phyloP scores from a whole-genome alignment of 257 asterid genomes.

The Euphrasia confusa region DNA sequence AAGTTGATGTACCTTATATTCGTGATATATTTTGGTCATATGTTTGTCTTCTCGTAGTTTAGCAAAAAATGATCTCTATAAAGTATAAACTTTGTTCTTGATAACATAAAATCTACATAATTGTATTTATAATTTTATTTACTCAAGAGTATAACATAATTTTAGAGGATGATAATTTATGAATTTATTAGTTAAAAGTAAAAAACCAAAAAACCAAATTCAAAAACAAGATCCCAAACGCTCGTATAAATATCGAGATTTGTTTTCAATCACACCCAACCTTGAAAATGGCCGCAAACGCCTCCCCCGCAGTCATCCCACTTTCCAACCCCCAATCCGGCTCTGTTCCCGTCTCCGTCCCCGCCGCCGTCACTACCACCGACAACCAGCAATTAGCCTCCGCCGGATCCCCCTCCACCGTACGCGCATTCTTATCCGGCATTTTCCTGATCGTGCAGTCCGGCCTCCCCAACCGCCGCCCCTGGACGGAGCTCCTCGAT shows the following conservation, averaged over 20 bases:
- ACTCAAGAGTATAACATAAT: too few relatives aligned
- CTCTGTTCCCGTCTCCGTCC: slow-evolving; percentile 30
- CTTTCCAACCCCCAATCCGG: slow-evolving; percentile 47
- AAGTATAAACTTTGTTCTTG: too few relatives aligned
- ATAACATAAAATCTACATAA: too few relatives aligned
- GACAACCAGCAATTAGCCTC: slow-evolving; percentile 29
- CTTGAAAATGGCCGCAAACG: slow-evolving; percentile 39
- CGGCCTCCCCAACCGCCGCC: slow-evolving; percentile 69
- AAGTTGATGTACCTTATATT: too few relatives aligned
- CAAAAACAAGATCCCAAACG: background rate
- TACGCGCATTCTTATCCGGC: slow-evolving; percentile 45
- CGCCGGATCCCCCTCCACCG: slow-evolving; percentile 39
- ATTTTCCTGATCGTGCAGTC: slow-evolving; percentile 43
- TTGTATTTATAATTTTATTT: too few relatives aligned
- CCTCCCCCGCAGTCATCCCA: slow-evolving; percentile 72
- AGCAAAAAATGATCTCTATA: too few relatives aligned
- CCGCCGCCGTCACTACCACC: slow-evolving; percentile 26
- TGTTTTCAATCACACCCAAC: slow-evolving; percentile 5
- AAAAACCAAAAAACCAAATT: too few relatives aligned
- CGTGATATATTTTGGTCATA: too few relatives aligned
- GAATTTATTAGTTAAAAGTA: too few relatives aligned
- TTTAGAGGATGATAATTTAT: too few relatives aligned
- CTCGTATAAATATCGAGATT: background rate
- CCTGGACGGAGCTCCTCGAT: slow-evolving; percentile 72
- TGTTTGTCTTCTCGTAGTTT: too few relatives aligned